phyloP scores from a whole-genome alignment of 495 filamentous ascomycete genomes.

The Articulospora tetracladia region DNA sequence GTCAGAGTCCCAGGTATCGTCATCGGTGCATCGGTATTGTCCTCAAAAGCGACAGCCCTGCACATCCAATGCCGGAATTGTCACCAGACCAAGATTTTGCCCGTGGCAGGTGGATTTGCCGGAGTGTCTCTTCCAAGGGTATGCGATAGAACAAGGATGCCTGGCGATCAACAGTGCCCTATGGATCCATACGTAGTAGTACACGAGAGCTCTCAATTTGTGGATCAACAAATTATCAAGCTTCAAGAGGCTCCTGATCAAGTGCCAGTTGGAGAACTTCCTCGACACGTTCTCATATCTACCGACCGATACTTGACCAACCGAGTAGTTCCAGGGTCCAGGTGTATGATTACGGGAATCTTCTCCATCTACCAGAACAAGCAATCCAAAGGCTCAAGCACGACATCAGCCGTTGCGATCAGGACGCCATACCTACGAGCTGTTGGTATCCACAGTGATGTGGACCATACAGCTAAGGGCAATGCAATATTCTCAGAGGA shows the following conservation, averaged over 20 bases:
- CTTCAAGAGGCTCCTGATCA: conserved; percentile 98
- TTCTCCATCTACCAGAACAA: conserved; percentile 97
- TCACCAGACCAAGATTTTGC: conserved; percentile 64
- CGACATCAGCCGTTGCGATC: conserved; percentile 80
- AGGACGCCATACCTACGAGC: conserved; percentile 95
- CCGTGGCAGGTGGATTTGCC: conserved; percentile 78
- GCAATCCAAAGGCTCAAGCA: conserved; percentile 71
- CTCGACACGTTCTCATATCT: conserved; percentile 88
- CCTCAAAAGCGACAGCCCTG: conserved; percentile 87
- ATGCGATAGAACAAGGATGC: conserved; percentile 53
- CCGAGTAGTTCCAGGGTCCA: conserved; percentile 89
- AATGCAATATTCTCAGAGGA: conserved; percentile 84
- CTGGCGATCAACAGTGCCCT: conserved; percentile 64
- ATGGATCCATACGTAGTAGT: conserved; percentile 93
- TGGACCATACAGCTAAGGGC: conserved; percentile 88
- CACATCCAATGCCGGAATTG: conserved; percentile 89
- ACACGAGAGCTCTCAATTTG: conserved; percentile 92
- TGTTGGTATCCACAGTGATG: conserved; percentile 84
- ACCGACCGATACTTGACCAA: conserved; percentile 96
- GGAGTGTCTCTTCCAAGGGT: conserved; percentile 77
- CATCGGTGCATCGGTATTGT: conserved; percentile 94
- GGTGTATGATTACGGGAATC: conserved; percentile 94
- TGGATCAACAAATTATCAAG: conserved; percentile 98
- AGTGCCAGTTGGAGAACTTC: conserved; percentile 95
- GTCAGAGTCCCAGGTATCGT: conserved; percentile 97